Percentiles rank a stretch among this genome's conserved stretches.
Evolutionary conservation across 768 basidiomycete species (phyloP).

Genomic region (Macrolepiota dolichaula): DNA sequence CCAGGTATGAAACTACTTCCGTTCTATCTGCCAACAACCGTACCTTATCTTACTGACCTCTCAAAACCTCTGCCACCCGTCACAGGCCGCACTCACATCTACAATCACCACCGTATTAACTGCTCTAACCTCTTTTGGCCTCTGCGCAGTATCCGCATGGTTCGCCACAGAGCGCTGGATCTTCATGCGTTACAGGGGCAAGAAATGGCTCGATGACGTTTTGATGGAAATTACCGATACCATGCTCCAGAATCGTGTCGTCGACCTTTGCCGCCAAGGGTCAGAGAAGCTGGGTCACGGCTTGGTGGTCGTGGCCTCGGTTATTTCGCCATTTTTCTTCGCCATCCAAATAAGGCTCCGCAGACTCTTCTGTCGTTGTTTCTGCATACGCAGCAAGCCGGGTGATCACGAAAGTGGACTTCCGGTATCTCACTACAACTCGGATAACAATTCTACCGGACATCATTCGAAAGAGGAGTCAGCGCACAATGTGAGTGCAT

Average conservation of each 20-base stretch:
- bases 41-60: background rate
- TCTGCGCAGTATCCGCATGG: conserved; percentile 70
- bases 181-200: conserved; percentile 58
- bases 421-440: conserved; percentile 3
- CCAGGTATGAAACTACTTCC: conserved; percentile 42
- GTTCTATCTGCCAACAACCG: background rate
- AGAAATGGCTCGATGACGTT: conserved; percentile 69
- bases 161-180: conserved; percentile 69
- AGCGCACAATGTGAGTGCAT: conserved; percentile 3
- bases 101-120: conserved; percentile 77
- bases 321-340: background rate
- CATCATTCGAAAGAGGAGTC: conserved; percentile 13
- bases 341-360: background rate
- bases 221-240: conserved; percentile 39
- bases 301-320: background rate
- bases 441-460: background rate
- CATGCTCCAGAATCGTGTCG: conserved; percentile 8
- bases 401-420: background rate
- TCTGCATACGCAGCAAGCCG: background rate
- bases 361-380: background rate
- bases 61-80: background rate
- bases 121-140: conserved; percentile 67
- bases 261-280: conserved; percentile 7
- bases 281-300: conserved; percentile 1
- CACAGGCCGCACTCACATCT: conserved; percentile 56